These are phyloP conservation scores for Botrytis pseudocinerea DNA, from an alignment of 2,329 filamentous ascomycete genomes.

Conservation along the genomic window DNA sequence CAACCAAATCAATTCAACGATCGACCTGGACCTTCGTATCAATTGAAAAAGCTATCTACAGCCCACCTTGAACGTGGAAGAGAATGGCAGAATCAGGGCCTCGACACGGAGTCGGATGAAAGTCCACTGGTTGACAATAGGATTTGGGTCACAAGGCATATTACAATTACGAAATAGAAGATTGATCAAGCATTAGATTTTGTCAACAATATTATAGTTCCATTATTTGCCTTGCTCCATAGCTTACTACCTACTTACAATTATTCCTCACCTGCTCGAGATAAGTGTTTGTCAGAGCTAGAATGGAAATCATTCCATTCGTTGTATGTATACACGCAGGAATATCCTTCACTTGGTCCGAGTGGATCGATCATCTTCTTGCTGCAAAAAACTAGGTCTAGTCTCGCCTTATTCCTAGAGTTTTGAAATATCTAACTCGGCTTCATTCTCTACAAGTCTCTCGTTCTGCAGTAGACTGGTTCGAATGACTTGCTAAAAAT, in stretches of 20 bases:
- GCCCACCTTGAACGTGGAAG: background rate
- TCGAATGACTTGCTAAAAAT: background rate
- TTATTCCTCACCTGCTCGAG: background rate
- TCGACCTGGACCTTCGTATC: background rate
- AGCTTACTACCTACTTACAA: background rate
- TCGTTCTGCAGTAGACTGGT: background rate
- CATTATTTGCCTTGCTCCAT: background rate
- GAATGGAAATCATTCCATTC: background rate
- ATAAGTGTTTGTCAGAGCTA: background rate
- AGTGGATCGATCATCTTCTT: background rate
- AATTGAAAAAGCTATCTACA: background rate
- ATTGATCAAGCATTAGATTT: background rate
- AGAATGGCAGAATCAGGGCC: background rate
- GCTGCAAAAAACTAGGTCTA: too few species aligned
- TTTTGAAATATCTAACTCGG: too few species aligned
- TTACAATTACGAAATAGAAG: background rate
- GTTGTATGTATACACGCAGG: background rate
- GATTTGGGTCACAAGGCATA: slow-evolving; percentile 11
- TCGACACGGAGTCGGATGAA: background rate
- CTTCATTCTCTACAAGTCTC: too few species aligned
- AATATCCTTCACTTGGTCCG: background rate
- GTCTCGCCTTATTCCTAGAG: too few species aligned
- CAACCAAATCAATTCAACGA: background rate
- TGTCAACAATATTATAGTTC: background rate
- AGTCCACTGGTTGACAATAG: background rate